These are phyloP conservation scores for Alopecurus myosuroides DNA, from an alignment of 176 grass and related monocot species.

Conservation along the genomic window DNA sequence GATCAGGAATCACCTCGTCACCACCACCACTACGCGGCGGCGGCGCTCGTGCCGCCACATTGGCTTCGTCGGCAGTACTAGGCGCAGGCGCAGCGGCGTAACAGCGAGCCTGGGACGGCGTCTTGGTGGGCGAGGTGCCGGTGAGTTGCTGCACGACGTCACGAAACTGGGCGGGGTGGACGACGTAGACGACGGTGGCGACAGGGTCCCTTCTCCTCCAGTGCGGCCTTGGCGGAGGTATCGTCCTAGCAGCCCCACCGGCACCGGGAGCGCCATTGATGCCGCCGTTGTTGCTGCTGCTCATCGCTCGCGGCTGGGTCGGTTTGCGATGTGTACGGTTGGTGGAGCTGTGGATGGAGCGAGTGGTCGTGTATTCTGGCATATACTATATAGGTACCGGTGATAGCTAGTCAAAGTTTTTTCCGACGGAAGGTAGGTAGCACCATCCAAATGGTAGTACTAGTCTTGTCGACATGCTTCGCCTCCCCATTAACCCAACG, in stretches of 20 bases:
- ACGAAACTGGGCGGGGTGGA: constrained; percentile 18
- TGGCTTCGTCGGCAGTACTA: too few species aligned
- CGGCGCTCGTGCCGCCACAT: too few species aligned
- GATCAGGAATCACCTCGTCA: too few species aligned
- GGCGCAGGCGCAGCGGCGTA: background rate
- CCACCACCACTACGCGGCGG: too few species aligned
- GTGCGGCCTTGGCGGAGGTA: background rate
- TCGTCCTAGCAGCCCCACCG: background rate
- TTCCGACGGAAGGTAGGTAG: background rate
- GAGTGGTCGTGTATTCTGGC: background rate
- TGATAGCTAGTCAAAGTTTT: background rate
- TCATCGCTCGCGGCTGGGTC: background rate
- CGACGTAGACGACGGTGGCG: constrained; percentile 22
- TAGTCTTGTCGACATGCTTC: too few species aligned
- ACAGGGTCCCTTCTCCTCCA: constrained; percentile 24
- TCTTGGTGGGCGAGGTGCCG: background rate
- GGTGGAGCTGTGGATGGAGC: background rate
- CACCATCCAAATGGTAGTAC: background rate
- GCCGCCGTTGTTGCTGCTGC: background rate
- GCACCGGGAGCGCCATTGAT: background rate
- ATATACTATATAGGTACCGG: background rate
- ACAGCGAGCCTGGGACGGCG: background rate
- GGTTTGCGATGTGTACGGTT: too few species aligned
- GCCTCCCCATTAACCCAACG: too few species aligned
- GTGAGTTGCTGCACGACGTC: constrained; percentile 37